Evolutionary conservation across 208 protist genomes (phyloP).

Genomic region (Leishmania braziliensis): DNA sequence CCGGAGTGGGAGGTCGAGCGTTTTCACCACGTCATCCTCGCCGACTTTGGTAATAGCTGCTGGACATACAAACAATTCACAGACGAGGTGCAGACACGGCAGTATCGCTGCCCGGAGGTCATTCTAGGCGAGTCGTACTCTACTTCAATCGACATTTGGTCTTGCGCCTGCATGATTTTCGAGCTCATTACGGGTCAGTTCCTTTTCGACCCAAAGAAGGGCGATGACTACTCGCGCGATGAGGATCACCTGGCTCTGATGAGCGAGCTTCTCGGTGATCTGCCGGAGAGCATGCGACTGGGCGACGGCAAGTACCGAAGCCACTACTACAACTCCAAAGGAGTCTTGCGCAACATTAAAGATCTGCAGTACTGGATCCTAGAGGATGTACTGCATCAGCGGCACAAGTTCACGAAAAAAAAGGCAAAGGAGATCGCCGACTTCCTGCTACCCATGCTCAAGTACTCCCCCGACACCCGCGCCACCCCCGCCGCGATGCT

Average conservation of each 20-base stretch:
- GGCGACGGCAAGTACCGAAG: slow-evolving; percentile 71
- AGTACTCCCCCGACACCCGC: slow-evolving; percentile 83
- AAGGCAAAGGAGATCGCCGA: slow-evolving; percentile 92
- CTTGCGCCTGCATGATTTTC: slow-evolving; percentile 93
- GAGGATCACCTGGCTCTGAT: slow-evolving; percentile 95
- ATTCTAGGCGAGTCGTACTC: slow-evolving; percentile 89
- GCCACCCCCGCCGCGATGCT: slow-evolving; percentile 89
- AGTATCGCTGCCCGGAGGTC: slow-evolving; percentile 94
- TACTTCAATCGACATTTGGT: slow-evolving; percentile 92
- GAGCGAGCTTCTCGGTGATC: slow-evolving; percentile 92
- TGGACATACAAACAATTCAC: slow-evolving; percentile 98
- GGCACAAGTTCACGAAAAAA: slow-evolving; percentile 90
- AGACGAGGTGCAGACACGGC: slow-evolving; percentile 92
- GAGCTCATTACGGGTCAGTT: slow-evolving; percentile 95
- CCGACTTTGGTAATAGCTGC: slow-evolving; percentile 99
- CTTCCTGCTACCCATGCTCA: slow-evolving; percentile 96
- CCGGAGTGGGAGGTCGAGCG: slow-evolving; percentile 85
- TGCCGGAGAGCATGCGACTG: slow-evolving; percentile 89
- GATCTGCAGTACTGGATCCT: slow-evolving; percentile 77
- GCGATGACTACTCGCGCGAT: slow-evolving; percentile 89
- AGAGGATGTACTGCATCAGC: slow-evolving; percentile 91
- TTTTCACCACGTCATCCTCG: slow-evolving; percentile 94
- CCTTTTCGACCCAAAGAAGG: slow-evolving; percentile 94
- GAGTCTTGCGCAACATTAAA: slow-evolving; percentile 79
- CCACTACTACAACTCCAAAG: slow-evolving; percentile 90